A percentile compares a stretch with the other conserved stretches of the same genome.
These are phyloP conservation scores for Auricularia heimuer DNA, from an alignment of 768 basidiomycete genomes.

Conservation along the genomic window DNA sequence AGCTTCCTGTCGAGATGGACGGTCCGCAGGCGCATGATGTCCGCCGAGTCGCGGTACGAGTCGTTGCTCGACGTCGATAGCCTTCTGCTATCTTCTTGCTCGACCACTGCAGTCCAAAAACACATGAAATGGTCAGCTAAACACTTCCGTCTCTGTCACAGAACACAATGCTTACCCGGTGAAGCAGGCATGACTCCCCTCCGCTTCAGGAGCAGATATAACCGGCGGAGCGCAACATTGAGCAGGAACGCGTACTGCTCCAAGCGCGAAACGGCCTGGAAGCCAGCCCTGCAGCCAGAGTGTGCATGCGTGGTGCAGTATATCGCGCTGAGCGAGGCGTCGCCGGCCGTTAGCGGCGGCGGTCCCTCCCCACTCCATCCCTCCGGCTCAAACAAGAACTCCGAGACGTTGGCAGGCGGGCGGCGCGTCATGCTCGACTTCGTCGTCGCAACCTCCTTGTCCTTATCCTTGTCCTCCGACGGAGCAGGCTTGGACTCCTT, in stretches of 20 bases:
- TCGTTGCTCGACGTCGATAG: conserved; percentile 41
- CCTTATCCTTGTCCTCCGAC: conserved; percentile 43
- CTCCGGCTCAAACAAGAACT: neutral
- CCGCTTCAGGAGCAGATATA: conserved; percentile 81
- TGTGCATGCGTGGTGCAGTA: conserved; percentile 74
- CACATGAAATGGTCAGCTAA: neutral
- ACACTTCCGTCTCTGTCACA: conserved; percentile 9
- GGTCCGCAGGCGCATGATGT: conserved; percentile 84
- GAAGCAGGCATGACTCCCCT: conserved; percentile 82
- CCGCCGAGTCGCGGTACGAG: conserved; percentile 76
- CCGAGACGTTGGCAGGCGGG: conserved; percentile 15
- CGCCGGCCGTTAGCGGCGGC: conserved; percentile 18
- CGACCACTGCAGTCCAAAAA: neutral
- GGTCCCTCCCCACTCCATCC: conserved; percentile 46
- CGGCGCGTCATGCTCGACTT: conserved; percentile 48
- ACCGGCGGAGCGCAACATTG: conserved; percentile 85
- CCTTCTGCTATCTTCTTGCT: conserved; percentile 7
- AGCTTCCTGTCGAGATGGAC: conserved; percentile 92
- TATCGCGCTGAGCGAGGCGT: conserved; percentile 30
- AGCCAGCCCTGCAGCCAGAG: conserved; percentile 57
- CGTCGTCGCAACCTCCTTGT: conserved; percentile 36
- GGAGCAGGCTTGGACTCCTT: conserved; percentile 1
- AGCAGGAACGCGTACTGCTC: conserved; percentile 97
- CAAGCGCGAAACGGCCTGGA: conserved; percentile 84
- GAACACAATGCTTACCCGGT: conserved; percentile 43